A percentile compares a stretch with the other conserved stretches of the same genome.
phyloP scores from a whole-genome alignment of 176 grass and related monocot genomes.

The Oryza brachyantha region DNA sequence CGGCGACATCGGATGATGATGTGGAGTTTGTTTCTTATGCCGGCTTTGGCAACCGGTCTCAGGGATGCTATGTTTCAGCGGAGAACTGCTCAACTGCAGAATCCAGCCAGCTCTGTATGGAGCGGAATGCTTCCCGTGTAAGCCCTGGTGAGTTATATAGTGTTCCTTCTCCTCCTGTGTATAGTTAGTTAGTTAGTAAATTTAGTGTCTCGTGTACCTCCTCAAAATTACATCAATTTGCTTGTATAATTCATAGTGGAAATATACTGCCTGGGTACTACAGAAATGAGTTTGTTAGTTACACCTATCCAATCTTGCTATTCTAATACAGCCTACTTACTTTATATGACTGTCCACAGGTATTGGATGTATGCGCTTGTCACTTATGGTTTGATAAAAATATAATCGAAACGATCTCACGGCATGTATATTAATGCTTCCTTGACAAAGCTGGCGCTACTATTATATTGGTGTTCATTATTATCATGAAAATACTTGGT shows the following conservation, averaged over 20 bases:
- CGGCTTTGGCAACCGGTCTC: neutral
- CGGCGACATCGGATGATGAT: neutral
- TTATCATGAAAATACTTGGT: neutral
- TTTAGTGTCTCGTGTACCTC: neutral
- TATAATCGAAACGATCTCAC: neutral
- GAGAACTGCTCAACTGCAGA: constrained; percentile 9
- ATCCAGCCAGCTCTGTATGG: neutral
- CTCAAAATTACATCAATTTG: neutral
- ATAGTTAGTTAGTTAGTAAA: neutral
- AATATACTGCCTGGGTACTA: neutral
- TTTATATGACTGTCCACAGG: neutral
- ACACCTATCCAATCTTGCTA: neutral
- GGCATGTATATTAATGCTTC: neutral
- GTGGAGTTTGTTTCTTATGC: neutral
- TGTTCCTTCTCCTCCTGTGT: neutral
- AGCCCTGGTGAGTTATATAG: constrained; percentile 24
- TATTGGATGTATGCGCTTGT: neutral
- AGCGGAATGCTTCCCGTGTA: neutral
- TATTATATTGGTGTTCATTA: neutral
- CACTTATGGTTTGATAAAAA: neutral
- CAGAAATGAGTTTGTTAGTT: neutral
- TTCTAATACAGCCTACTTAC: neutral
- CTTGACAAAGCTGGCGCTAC: neutral
- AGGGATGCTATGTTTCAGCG: neutral
- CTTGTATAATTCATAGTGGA: neutral